phyloP scores from a whole-genome alignment of 2,329 filamentous ascomycete genomes.

The Colletotrichum sp. region DNA sequence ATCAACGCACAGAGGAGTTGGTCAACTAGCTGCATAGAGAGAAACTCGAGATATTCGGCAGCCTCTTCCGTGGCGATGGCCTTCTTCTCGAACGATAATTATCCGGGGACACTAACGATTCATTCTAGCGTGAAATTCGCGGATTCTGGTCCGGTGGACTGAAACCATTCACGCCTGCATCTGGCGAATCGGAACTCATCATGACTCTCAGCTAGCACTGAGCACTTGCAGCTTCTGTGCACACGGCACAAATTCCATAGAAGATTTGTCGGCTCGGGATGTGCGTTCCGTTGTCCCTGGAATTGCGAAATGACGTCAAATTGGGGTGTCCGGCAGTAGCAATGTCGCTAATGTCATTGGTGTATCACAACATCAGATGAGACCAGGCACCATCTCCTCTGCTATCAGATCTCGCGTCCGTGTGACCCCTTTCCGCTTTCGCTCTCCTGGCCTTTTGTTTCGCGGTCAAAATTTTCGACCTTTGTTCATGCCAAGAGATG shows the following conservation, averaged over 20 bases:
- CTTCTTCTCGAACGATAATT: background rate
- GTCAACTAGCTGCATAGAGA: background rate
- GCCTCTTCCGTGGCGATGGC: background rate
- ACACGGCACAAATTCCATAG: background rate
- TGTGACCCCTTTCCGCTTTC: background rate
- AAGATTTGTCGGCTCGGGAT: background rate
- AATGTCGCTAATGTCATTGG: background rate
- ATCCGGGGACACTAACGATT: background rate
- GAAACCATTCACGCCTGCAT: background rate
- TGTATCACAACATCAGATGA: slow-evolving; percentile 17
- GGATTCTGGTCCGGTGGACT: background rate
- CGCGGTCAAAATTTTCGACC: background rate
- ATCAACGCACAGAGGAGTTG: background rate
- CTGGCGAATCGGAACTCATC: slow-evolving; percentile 6
- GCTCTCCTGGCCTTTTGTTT: background rate
- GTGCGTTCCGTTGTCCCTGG: background rate
- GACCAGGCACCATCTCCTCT: slow-evolving; percentile 1
- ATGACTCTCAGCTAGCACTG: background rate
- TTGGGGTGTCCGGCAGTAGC: background rate
- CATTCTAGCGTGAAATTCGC: background rate
- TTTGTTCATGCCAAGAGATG: background rate
- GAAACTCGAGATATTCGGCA: background rate
- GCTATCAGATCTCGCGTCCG: background rate
- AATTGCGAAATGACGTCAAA: background rate
- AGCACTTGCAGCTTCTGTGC: background rate